These are phyloP conservation scores for Bruguiera parviflora DNA, from an alignment of 345 rosid species.

Conservation along the genomic window DNA sequence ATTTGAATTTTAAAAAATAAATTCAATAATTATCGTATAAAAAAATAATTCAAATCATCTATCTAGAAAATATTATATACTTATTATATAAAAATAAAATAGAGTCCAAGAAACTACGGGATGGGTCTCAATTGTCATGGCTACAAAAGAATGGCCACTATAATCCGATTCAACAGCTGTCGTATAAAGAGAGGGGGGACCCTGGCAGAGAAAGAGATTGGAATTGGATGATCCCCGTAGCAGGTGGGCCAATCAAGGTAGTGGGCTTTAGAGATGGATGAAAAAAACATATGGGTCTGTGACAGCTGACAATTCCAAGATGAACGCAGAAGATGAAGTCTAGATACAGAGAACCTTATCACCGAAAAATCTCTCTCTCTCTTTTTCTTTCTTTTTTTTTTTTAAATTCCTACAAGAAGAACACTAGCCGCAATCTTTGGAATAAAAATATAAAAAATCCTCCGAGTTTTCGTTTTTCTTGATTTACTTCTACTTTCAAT, in stretches of 20 bases:
- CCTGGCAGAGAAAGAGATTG: neutral
- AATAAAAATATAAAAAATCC: neutral
- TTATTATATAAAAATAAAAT: neutral
- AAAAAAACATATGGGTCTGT: conserved; percentile 32
- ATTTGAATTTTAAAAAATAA: neutral
- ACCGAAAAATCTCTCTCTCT: conserved; percentile 12
- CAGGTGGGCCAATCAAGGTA: neutral
- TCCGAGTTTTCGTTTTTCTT: no score
- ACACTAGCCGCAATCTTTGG: neutral
- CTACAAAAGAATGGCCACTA: neutral
- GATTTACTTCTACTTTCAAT: no score
- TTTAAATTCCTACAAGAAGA: neutral
- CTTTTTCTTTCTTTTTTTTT: neutral
- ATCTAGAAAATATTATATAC: no score
- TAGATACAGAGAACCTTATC: conserved; percentile 47
- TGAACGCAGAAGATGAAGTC: conserved; percentile 22
- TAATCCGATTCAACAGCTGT: conserved; percentile 20
- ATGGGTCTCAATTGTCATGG: no score
- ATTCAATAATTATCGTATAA: no score
- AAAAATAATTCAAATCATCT: no score
- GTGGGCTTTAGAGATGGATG: conserved; percentile 13
- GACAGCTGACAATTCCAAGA: conserved; percentile 36
- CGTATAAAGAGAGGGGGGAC: neutral
- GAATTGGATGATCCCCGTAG: conserved; percentile 14
- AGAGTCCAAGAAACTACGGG: no score